Percentiles rank a stretch among this genome's conserved stretches.
These are phyloP conservation scores for Melastoma candidum DNA, from an alignment of 441 rosid species.

Conservation along the genomic window DNA sequence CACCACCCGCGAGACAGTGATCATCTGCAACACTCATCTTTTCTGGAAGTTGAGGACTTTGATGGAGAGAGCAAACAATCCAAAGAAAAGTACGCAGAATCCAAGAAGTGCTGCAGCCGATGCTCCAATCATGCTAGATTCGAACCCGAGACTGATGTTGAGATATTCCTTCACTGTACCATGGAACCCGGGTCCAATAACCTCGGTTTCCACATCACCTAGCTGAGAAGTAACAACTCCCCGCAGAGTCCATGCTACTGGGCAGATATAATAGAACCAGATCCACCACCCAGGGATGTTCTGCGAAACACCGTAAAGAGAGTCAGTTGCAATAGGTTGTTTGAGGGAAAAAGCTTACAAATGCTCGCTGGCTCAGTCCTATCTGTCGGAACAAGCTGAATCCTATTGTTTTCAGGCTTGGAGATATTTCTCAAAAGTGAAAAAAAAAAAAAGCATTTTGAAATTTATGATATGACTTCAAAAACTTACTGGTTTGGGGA, in stretches of 20 bases:
- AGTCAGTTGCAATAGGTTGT: background rate
- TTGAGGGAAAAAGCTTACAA: no score
- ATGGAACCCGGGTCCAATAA: constrained; percentile 39
- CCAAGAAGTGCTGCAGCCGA: constrained; percentile 42
- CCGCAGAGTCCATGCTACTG: constrained; percentile 74
- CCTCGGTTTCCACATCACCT: constrained; percentile 58
- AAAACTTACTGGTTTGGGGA: constrained; percentile 66
- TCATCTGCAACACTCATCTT: constrained; percentile 29
- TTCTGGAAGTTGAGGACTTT: constrained; percentile 71
- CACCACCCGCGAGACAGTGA: no score
- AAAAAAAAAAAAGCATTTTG: background rate
- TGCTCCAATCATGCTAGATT: constrained; percentile 39
- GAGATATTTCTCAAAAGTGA: no score
- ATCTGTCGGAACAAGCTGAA: no score
- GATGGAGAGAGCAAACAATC: constrained; percentile 45
- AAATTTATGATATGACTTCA: background rate
- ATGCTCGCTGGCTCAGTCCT: no score
- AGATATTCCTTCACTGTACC: constrained; percentile 57
- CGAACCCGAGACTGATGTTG: constrained; percentile 35
- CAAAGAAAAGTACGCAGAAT: constrained; percentile 55
- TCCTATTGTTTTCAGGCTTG: no score
- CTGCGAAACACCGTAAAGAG: constrained; percentile 21
- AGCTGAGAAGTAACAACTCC: constrained; percentile 75
- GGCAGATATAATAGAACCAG: constrained; percentile 82
- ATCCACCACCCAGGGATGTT: constrained; percentile 82